Evolutionary conservation across 176 grass and related monocot genomes (phyloP).

Genomic region (Rhipidocladum racemiflorum): DNA sequence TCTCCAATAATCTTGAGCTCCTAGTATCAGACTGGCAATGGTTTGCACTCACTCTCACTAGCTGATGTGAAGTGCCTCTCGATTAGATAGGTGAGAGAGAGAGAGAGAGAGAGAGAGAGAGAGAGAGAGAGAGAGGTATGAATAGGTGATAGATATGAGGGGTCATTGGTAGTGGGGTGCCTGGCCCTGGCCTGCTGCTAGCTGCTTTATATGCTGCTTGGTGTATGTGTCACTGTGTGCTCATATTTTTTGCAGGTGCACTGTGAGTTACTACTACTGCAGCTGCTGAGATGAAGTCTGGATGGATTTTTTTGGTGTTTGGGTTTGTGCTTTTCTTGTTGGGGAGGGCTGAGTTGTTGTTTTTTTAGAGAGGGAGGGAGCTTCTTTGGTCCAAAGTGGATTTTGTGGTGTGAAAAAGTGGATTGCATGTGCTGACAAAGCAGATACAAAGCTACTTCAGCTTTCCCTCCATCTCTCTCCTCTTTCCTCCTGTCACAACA

Average conservation of each 20-base stretch:
- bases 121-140: neutral
- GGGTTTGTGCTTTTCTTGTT: slow-evolving; percentile 77
- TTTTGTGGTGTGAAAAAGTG: slow-evolving; percentile 63
- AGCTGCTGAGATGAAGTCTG: neutral
- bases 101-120: neutral
- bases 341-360: slow-evolving; percentile 44
- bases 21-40: neutral
- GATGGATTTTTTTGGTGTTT: slow-evolving; percentile 14
- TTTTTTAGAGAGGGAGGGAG: neutral
- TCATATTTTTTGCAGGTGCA: slow-evolving; percentile 35
- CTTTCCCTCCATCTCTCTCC: slow-evolving; percentile 33
- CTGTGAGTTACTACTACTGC: neutral
- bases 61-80: neutral
- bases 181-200: neutral
- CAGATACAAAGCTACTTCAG: slow-evolving; percentile 45
- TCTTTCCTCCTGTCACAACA: neutral
- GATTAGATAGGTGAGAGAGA: neutral
- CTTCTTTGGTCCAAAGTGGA: slow-evolving; percentile 50
- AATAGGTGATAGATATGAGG: neutral
- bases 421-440: slow-evolving; percentile 63
- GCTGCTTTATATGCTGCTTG: slow-evolving; percentile 41
- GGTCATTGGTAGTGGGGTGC: slow-evolving; percentile 7
- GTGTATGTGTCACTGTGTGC: slow-evolving; percentile 20
- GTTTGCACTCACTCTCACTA: neutral
- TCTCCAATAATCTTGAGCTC: slow-evolving; percentile 17